phyloP scores from a whole-genome alignment of 257 asterid genomes.

The Solanum phureja region DNA sequence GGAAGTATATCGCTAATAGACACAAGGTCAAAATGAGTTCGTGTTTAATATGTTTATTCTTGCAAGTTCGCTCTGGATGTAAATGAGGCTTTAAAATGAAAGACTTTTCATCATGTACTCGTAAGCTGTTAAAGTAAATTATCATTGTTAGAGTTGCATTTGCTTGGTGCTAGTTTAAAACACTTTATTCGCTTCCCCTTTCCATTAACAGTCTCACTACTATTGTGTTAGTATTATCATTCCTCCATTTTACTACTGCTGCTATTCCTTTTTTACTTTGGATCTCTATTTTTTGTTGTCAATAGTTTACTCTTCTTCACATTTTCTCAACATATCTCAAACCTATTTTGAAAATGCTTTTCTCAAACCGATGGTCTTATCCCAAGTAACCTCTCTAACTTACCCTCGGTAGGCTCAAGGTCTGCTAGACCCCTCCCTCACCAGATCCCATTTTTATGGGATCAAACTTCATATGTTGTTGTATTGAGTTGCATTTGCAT shows the following conservation, averaged over 20 bases:
- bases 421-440: neutral
- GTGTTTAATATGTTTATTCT: neutral
- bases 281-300: neutral
- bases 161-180: neutral
- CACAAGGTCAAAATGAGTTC: neutral
- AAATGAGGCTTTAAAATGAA: neutral
- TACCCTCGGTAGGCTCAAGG: neutral
- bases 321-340: neutral
- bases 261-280: neutral
- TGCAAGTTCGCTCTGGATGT: neutral
- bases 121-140: neutral
- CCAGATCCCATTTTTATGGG: neutral
- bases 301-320: neutral
- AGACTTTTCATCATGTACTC: neutral
- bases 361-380: neutral
- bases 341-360: neutral
- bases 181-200: neutral
- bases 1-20: neutral
- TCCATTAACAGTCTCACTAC: neutral
- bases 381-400: neutral
- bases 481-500: neutral
- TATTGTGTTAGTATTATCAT: neutral
- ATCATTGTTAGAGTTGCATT: neutral
- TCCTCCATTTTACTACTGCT: neutral
- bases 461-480: neutral